Evolutionary conservation across 2,329 filamentous ascomycete genomes (phyloP).

Genomic region (Leptographium wingfieldii): DNA sequence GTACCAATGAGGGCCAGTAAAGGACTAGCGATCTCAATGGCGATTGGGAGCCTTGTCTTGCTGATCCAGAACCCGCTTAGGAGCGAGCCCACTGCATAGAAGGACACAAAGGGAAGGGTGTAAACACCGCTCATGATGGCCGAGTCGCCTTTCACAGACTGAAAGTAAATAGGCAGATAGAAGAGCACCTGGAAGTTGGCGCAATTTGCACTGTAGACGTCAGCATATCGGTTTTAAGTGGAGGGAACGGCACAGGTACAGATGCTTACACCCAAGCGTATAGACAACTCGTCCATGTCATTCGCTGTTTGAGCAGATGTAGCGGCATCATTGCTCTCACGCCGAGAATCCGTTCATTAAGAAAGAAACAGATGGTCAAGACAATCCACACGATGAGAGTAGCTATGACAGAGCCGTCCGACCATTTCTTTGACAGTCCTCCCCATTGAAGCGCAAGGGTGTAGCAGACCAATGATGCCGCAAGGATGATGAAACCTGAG

Average conservation of each 20-base stretch:
- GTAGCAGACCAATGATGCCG: neutral
- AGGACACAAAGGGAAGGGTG: neutral
- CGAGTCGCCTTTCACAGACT: neutral
- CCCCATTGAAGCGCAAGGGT: neutral
- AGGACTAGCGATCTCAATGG: neutral
- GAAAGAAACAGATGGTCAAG: neutral
- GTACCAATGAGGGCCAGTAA: neutral
- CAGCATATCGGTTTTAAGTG: neutral
- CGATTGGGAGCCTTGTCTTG: neutral
- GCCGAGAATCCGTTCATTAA: neutral
- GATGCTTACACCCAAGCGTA: neutral
- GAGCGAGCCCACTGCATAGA: neutral
- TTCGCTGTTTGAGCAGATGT: neutral
- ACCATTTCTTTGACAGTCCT: neutral
- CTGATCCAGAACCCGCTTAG: neutral
- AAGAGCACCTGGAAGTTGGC: slow-evolving; percentile 2
- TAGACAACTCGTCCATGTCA: neutral
- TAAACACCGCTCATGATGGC: neutral
- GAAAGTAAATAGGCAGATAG: slow-evolving; percentile 1
- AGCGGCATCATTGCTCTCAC: neutral
- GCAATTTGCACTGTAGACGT: neutral
- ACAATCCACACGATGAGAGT: neutral
- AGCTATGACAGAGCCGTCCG: neutral
- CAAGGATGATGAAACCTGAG: neutral
- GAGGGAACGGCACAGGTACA: neutral